Evolutionary conservation across 2,329 filamentous ascomycete genomes (phyloP).

Genomic region (Penicillium sp.): DNA sequence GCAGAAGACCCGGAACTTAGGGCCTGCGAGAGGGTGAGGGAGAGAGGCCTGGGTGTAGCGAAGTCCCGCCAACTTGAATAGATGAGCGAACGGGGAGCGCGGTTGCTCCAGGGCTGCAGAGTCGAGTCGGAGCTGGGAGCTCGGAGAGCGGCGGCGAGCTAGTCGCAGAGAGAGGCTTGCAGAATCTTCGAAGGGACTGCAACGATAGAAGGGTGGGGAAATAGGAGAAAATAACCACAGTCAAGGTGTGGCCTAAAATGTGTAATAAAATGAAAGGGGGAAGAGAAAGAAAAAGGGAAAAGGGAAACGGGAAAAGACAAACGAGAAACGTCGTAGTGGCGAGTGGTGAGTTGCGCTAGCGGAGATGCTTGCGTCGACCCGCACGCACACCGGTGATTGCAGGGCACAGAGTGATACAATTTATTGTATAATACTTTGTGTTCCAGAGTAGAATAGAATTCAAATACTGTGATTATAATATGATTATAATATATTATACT

Average conservation of each 20-base stretch:
- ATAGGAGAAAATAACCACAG: constrained; percentile 9
- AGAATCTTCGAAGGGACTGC: constrained; percentile 16
- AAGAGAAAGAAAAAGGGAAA: not conserved
- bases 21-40: constrained; percentile 88
- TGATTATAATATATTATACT: not conserved
- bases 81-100: constrained; percentile 48
- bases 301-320: no score
- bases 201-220: not conserved
- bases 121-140: no score
- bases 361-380: constrained; percentile 2
- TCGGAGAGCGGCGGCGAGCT: constrained; percentile 20
- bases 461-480: not conserved
- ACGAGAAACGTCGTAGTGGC: no score
- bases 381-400: no score
- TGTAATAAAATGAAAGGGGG: not conserved
- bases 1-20: constrained; percentile 89
- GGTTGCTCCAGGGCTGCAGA: constrained; percentile 46
- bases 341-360: constrained; percentile 1
- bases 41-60: constrained; percentile 72
- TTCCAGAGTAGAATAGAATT: not conserved
- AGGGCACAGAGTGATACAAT: no score
- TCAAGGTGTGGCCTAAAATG: no score
- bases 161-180: constrained; percentile 16
- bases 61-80: constrained; percentile 94
- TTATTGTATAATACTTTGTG: no score